A percentile compares a stretch with the other conserved stretches of the same genome.
These are phyloP conservation scores for Eucalyptus lansdowneana DNA, from an alignment of 345 rosid species.

Conservation along the genomic window DNA sequence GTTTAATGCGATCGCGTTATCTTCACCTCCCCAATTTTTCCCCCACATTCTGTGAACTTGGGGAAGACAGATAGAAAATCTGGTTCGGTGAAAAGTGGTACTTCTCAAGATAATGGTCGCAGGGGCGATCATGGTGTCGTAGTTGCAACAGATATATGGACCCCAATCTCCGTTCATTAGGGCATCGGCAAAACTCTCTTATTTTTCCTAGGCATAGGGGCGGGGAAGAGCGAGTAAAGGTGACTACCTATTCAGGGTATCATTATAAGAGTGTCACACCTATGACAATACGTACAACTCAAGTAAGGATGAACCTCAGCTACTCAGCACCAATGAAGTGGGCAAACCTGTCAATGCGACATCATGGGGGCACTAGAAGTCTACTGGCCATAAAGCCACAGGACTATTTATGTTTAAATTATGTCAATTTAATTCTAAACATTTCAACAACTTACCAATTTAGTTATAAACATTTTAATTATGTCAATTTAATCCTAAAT, in stretches of 20 bases:
- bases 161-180: not conserved
- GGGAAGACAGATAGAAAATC: not conserved
- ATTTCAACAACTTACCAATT: rapidly evolving
- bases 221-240: not conserved
- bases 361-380: not conserved
- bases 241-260: not conserved
- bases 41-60: not conserved
- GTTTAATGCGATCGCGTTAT: not conserved
- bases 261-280: not conserved
- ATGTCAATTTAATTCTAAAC: not conserved
- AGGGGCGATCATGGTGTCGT: not conserved
- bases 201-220: not conserved
- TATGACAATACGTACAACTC: not conserved
- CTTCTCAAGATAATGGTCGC: not conserved
- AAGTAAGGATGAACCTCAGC: not conserved
- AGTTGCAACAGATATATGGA: not conserved
- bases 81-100: not conserved
- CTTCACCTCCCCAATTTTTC: not conserved
- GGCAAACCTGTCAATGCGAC: not conserved
- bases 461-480: too few relatives aligned
- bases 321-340: not conserved
- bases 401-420: not conserved
- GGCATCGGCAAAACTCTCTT: not conserved
- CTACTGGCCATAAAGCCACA: not conserved
- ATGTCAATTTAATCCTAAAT: rapidly evolving